Evolutionary conservation across 1,139 yeast species (phyloP).

Genomic region (Geotrichum restrictum): DNA sequence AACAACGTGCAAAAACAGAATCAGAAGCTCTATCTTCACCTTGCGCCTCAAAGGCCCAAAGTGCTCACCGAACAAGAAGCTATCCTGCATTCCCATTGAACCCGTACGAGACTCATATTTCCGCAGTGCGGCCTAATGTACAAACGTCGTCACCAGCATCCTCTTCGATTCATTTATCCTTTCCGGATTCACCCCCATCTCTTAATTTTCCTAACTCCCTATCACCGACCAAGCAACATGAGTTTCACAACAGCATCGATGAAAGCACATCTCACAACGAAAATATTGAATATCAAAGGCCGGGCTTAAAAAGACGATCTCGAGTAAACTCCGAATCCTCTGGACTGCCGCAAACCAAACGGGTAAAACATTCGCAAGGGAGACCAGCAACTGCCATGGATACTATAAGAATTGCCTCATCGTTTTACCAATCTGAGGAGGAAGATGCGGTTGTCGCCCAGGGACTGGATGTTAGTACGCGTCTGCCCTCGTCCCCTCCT

Average conservation of each 20-base stretch:
- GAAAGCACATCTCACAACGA: not conserved
- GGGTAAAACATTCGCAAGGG: not conserved
- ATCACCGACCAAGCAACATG: not conserved
- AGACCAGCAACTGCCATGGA: slow-evolving; percentile 12
- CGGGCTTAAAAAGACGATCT: not conserved
- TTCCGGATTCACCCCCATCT: slow-evolving; percentile 7
- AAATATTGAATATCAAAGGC: not conserved
- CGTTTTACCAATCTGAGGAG: not conserved
- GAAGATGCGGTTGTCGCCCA: not conserved
- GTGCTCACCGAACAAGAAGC: not conserved
- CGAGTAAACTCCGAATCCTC: not conserved
- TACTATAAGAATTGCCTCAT: not conserved
- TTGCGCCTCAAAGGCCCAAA: not conserved
- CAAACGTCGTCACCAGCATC: not conserved
- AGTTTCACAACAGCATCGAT: not conserved
- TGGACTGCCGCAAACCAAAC: not conserved
- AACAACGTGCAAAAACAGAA: slow-evolving; percentile 11
- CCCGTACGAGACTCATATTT: no score
- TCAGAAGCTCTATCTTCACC: slow-evolving; percentile 1
- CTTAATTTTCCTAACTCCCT: not conserved
- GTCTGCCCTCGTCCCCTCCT: no score
- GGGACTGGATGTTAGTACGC: not conserved
- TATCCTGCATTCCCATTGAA: not conserved
- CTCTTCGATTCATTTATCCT: not conserved
- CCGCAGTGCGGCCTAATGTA: not conserved